Evolutionary conservation across 108 stramenopile species (phyloP), one percentile per base, ranked within the genome.

Genomic region (Chaetoceros tenuissimus): DNA sequence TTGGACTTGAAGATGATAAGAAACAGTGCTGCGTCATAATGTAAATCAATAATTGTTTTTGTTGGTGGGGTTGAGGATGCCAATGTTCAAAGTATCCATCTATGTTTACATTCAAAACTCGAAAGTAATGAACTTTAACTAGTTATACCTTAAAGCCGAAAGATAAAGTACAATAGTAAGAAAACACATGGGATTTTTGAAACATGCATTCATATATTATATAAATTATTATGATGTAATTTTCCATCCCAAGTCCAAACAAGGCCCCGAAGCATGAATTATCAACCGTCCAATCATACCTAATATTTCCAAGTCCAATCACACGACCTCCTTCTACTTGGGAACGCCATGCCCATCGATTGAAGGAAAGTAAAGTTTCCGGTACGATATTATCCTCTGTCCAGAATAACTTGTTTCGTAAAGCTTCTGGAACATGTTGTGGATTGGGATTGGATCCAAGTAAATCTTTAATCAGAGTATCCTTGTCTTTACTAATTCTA

Each of bases 341-440:
- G 5, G 49, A 10, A 8, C 25, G 5, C 49, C 49, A 51, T 8
- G 49, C 49, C 49, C 49, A 51, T 24, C 49, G 5, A 24, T 51
- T 24, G 49, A 51, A 51, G 8, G 49, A 25, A 8, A 51, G 8
- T 10, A 51, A 26, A 24, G 49, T 51, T 26, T 51, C 49, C 24
- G 34, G 34, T 40, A 13, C 34, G 34, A 40, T 40, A 13, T 40
- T 40, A 13, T 40, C 13, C 34, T 40, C 34, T 40, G 34, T 40
- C 34, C 34, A 40, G 8, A 40, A 40, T 40, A 40, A 40, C 34
- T 40, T 40, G 34, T 40, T 40, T 40, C 34, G 34, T 40, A 40
- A 13, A 40, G 34, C 34, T 40, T 13, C 34, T 40, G 34, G 34
- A 13, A 40, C 13, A 13, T 40, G 5, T 40, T 40, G 8, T 40